Base-by-base conservation (phyloP, 352 stramenopile species). In the Globisporangium orthogonon region DNA sequence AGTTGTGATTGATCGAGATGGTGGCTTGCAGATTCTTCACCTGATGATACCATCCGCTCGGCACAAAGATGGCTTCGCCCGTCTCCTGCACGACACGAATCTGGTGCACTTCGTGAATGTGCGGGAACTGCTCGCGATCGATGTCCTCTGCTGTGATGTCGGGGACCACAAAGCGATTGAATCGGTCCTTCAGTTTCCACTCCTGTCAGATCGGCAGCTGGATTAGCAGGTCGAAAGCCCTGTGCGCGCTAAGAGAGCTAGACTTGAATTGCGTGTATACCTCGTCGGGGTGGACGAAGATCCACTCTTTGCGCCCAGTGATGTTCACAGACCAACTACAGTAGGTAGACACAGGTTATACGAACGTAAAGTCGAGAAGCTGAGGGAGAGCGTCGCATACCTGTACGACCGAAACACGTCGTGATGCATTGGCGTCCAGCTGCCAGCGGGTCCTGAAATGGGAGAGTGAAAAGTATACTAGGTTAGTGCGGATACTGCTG, bases 1-100 rank as follows among this genome's bases (percentile, higher is more conserved):
- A 98, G 71, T 98, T 98, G 68, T 98, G 94, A 79, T 98, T 98
- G 66, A 98, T 96, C 1, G 91, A 98, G 48, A 98, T 84, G 17
- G 93, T 98, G 65, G 95, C 78, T 37, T 91, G 73, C 13, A 97
- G 44, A 66, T 98, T 98, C 29, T 77, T 73, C 7, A 99, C 96
- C 60, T 97, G 74, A 61, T 99, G 97, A 58, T 97, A 97, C 94
- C 95, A 98, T 10, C 85, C 91, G 29, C 83, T 96, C 1, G 96
- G 96, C n/a, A 99, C 95, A 71, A 98, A 99, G 49, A 99, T 96
- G 1, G 83, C 86, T 33, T 93, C 81, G 2, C 76, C 78, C 1
- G 67, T 64, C 47, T 87, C 77, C 67, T 94, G 83, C 7, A 77
- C 74, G 1, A 89, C 70, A 30, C 72, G 58, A 6, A 93, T 48